Conservation (phyloP, 345 rosid species). For the Sonneratia caseolaris region DNA sequence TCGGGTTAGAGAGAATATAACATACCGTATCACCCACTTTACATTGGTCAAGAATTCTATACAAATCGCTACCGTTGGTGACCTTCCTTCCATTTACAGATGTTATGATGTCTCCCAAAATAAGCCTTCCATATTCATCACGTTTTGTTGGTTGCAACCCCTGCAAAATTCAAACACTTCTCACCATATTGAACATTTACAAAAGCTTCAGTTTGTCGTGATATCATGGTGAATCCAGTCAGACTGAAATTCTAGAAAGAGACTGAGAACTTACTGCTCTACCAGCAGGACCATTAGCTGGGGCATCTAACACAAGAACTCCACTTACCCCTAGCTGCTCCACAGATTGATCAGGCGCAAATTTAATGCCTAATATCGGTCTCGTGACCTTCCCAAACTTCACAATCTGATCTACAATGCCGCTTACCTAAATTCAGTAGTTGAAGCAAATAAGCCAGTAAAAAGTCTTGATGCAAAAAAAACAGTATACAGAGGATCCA, state of each 20-base stretch:
- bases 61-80: slow-evolving; percentile 73
- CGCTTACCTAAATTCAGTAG: slow-evolving; percentile 51
- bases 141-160: slow-evolving; percentile 78
- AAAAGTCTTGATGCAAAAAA: not conserved
- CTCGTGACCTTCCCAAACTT: slow-evolving; percentile 83
- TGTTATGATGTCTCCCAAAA: slow-evolving; percentile 87
- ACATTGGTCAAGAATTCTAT: slow-evolving; percentile 89
- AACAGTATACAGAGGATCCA: not conserved
- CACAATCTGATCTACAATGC: slow-evolving; percentile 88
- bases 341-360: slow-evolving; percentile 97
- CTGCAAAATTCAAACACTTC: slow-evolving; percentile 26
- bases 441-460: not conserved
- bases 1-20: not conserved
- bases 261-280: slow-evolving; percentile 62
- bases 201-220: not conserved
- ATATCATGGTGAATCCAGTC: not conserved
- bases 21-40: slow-evolving; percentile 76
- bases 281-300: slow-evolving; percentile 86
- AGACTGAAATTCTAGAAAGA: slow-evolving; percentile 3
- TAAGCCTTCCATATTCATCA: slow-evolving; percentile 76
- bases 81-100: slow-evolving; percentile 78
- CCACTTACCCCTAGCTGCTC: slow-evolving; percentile 94
- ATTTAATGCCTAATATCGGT: slow-evolving; percentile 88
- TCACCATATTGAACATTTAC: not conserved
- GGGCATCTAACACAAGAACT: slow-evolving; percentile 96